Conservation (phyloP, 2,329 filamentous ascomycete species). For the Aspergillus sp. region DNA sequence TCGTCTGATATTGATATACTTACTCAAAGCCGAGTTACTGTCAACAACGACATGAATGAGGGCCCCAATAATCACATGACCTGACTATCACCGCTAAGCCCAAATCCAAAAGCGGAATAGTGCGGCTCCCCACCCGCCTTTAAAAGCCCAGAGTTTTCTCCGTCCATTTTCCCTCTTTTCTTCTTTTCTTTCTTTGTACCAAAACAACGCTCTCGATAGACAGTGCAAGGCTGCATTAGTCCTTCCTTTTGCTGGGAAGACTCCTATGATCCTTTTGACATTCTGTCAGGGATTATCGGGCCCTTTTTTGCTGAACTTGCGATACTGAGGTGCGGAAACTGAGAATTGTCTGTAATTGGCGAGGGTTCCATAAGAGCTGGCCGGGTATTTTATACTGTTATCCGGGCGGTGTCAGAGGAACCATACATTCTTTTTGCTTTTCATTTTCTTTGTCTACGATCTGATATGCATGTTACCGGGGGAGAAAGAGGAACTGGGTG, state of each 20-base stretch:
- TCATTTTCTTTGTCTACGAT: slow-evolving; percentile 1
- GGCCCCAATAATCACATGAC: too few species aligned
- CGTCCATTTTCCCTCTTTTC: slow-evolving; percentile 11
- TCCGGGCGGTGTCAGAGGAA: slow-evolving; percentile 79
- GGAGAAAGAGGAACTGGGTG: slow-evolving; percentile 8
- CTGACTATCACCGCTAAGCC: not conserved
- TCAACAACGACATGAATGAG: too few species aligned
- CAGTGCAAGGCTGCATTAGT: slow-evolving; percentile 69
- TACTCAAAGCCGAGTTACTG: too few species aligned
- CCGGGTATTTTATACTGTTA: slow-evolving; percentile 58
- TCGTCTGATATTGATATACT: too few species aligned
- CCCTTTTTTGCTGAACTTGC: slow-evolving; percentile 54
- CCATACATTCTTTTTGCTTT: slow-evolving; percentile 49
- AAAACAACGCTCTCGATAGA: slow-evolving; percentile 65
- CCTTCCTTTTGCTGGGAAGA: slow-evolving; percentile 22
- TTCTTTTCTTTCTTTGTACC: slow-evolving; percentile 39
- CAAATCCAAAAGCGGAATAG: slow-evolving; percentile 17
- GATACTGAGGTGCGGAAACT: slow-evolving; percentile 55
- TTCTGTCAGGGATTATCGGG: slow-evolving; percentile 57
- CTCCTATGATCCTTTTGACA: slow-evolving; percentile 49
- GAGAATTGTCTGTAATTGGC: slow-evolving; percentile 29
- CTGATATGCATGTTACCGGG: slow-evolving; percentile 9
- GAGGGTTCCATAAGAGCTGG: slow-evolving; percentile 65
- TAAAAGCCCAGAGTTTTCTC: slow-evolving; percentile 9
- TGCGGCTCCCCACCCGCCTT: not conserved